phyloP scores from a whole-genome alignment of 352 stramenopile genomes.

The Globisporangium alternatum region DNA sequence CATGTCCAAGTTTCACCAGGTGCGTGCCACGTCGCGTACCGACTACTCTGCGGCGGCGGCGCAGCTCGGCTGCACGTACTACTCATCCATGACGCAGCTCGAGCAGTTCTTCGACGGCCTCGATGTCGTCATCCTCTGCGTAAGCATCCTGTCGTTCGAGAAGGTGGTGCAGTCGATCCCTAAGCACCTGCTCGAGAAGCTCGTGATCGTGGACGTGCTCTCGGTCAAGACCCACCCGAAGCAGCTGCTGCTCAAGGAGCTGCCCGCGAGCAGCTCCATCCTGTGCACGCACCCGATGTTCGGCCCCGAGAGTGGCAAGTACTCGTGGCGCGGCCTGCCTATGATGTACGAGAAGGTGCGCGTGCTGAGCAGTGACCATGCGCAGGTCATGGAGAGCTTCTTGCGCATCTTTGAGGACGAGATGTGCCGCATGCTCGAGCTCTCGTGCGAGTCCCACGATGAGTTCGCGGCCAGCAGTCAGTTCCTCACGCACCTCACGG shows the following conservation, averaged over 20 bases:
- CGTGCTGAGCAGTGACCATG: slow-evolving; percentile 59
- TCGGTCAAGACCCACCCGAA: slow-evolving; percentile 98
- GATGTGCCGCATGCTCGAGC: slow-evolving; percentile 95
- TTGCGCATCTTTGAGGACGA: slow-evolving; percentile 95
- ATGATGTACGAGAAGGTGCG: slow-evolving; percentile 97
- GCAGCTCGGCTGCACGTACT: slow-evolving; percentile 63
- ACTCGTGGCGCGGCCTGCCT: slow-evolving; percentile 92
- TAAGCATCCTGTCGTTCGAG: slow-evolving; percentile 82
- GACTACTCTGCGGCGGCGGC: slow-evolving; percentile 73
- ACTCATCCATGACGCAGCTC: slow-evolving; percentile 57
- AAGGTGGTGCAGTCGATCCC: slow-evolving; percentile 63
- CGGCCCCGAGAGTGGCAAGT: slow-evolving; percentile 93
- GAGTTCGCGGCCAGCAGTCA: slow-evolving; percentile 96
- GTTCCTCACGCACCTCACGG: slow-evolving; percentile 98
- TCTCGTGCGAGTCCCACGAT: slow-evolving; percentile 96
- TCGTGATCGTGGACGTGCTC: slow-evolving; percentile 96
- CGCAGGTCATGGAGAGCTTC: slow-evolving; percentile 87
- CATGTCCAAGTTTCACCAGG: slow-evolving; percentile 90
- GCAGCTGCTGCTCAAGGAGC: slow-evolving; percentile 88
- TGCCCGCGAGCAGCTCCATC: slow-evolving; percentile 90
- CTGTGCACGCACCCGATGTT: slow-evolving; percentile 99
- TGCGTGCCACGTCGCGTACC: slow-evolving; percentile 83
- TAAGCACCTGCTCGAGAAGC: slow-evolving; percentile 63
- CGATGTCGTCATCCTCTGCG: slow-evolving; percentile 93
- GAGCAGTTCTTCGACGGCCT: slow-evolving; percentile 90